Base-by-base conservation (phyloP, 192 early-diverging fungal species). In the Rhizophagus sp. region DNA sequence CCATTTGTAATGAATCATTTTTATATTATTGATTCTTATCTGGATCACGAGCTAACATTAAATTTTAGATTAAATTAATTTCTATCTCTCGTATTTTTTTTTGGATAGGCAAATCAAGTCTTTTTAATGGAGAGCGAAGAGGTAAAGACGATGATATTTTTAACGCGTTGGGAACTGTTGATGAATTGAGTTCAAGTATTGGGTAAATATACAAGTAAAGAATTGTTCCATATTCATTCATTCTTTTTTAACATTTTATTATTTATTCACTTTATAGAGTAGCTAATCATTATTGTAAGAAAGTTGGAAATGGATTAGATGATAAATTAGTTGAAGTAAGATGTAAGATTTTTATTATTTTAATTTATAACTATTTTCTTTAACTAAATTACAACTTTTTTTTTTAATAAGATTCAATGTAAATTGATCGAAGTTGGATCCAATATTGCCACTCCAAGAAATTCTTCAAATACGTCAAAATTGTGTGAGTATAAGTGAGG, bases 101-200 rank as follows among this genome's bases (percentile, higher is more conserved):
- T 69, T 19, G 10, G 2, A 5, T 73, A 93, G 92, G 93, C 66
- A 94, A 94, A 13, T 97, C 96, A 0, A 85, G 95, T 0, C 87
- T 98, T 50, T 98, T 90, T 83, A 96, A 93, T 25, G 97, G 97
- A 24, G 95, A 98, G 82, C 89, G 96, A 47, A 90, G 95, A n/a
- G 33, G 84, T 57, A 98, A 98, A 82, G 88, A 94, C 80, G 96
- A 98, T 78, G 85, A 86, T 10, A 91, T 97, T 39, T 98, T 98
- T 85, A 95, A 96, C 72, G 96, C 97, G 0, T 91, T 98, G 22
- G 97, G 88, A 34, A 80, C 81, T 9, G 83, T 86, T 5, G 85
- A 86, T 75, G 85, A 86, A 61, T 81, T 86, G 73, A 86, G 83
- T 82, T 84, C 83, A 11, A 82, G 83, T 61, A 81, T 86, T 47